phyloP scores from a whole-genome alignment of 768 basidiomycete species.

The Hypholoma sublateritium region DNA sequence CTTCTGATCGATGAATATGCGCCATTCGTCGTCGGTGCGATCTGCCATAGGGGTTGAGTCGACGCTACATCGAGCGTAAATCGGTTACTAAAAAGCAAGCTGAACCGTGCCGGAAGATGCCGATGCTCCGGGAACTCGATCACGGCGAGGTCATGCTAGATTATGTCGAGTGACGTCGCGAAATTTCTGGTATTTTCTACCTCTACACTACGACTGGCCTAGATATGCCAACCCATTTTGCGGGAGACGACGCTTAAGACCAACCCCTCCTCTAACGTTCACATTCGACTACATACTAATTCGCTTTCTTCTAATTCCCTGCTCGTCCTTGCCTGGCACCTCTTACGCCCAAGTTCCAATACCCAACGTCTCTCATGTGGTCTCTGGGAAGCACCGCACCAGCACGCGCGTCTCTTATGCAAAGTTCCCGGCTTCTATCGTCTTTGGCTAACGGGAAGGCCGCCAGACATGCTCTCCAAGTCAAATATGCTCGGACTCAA shows the following conservation, averaged over 20 bases:
- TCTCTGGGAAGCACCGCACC: not conserved
- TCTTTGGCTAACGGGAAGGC: not conserved
- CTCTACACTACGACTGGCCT: too few relatives aligned
- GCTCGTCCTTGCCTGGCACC: not conserved
- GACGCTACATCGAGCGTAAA: not conserved
- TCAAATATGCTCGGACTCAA: conserved; percentile 22
- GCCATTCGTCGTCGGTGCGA: conserved; percentile 34
- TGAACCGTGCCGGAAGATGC: not conserved
- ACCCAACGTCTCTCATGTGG: not conserved
- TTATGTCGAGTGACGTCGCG: conserved; percentile 5
- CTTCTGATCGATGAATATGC: conserved; percentile 26
- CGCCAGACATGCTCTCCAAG: not conserved
- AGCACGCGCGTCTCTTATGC: not conserved
- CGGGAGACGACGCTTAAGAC: too few relatives aligned
- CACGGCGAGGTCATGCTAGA: not conserved
- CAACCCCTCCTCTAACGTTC: not conserved
- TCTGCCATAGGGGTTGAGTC: conserved; percentile 15
- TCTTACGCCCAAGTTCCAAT: too few relatives aligned
- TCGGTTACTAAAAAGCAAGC: too few relatives aligned
- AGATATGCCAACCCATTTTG: too few relatives aligned
- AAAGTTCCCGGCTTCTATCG: conserved; percentile 4
- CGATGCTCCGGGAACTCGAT: not conserved
- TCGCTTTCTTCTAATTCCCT: not conserved
- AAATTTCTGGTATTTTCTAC: conserved; percentile 14
- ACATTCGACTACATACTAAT: not conserved